phyloP scores from a whole-genome alignment of 1,284 basidiomycete genomes.

The Pseudozyma thailandica region DNA sequence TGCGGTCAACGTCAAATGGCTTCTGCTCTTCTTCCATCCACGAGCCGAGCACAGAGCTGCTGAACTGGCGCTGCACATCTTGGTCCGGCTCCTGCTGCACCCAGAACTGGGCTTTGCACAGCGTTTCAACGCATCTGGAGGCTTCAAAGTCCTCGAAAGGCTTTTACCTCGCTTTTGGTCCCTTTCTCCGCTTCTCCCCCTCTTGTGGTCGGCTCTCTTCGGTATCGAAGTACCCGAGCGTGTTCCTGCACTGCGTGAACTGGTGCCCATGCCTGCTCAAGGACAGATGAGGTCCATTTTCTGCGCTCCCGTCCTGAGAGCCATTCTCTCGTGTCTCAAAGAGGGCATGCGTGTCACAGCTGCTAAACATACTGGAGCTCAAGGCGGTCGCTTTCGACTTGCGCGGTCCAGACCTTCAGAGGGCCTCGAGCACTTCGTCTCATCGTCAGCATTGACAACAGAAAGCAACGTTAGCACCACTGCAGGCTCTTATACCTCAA shows the following conservation, averaged over 20 bases:
- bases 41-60: conserved; percentile 42
- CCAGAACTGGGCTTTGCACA: conserved; percentile 36
- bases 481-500: not conserved
- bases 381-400: conserved; percentile 6
- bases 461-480: no score
- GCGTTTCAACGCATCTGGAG: conserved; percentile 77
- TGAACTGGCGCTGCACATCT: conserved; percentile 43
- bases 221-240: conserved; percentile 71
- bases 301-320: conserved; percentile 51
- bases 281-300: conserved; percentile 73
- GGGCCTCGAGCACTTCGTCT: not conserved
- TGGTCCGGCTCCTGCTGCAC: conserved; percentile 35
- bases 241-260: conserved; percentile 74
- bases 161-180: conserved; percentile 79
- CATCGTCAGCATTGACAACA: not conserved
- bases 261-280: conserved; percentile 70
- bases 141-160: conserved; percentile 78
- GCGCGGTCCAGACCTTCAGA: conserved; percentile 27
- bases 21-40: conserved; percentile 60
- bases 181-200: conserved; percentile 73
- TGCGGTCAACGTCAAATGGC: conserved; percentile 53
- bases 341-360: conserved; percentile 35
- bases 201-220: conserved; percentile 74
- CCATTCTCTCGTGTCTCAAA: conserved; percentile 54
- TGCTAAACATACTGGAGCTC: conserved; percentile 3